A percentile compares a stretch with the other conserved stretches of the same genome.
Evolutionary conservation across 768 basidiomycete genomes (phyloP).

Genomic region (Rhizopogon roseolus): DNA sequence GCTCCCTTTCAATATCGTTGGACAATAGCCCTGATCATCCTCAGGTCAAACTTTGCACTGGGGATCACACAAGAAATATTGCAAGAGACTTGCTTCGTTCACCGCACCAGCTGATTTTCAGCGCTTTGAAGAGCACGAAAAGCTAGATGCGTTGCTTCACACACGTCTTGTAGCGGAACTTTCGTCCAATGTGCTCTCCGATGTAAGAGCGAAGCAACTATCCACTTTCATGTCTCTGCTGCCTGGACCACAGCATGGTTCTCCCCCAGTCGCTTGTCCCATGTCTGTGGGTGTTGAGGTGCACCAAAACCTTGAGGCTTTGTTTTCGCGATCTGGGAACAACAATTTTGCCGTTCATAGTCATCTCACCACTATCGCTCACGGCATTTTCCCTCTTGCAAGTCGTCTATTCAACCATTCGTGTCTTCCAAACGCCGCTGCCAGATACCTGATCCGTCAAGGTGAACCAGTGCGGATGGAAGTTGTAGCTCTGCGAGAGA

Average conservation of each 20-base stretch:
- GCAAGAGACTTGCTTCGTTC: constrained; percentile 51
- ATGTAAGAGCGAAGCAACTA: constrained; percentile 22
- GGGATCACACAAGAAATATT: constrained; percentile 64
- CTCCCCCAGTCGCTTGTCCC: constrained; percentile 29
- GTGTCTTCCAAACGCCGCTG: constrained; percentile 67
- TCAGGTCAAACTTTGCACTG: constrained; percentile 70
- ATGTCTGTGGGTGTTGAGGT: constrained; percentile 21
- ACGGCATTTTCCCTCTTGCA: constrained; percentile 73
- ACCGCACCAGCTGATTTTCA: constrained; percentile 42
- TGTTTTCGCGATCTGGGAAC: constrained; percentile 67
- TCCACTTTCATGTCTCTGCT: constrained; percentile 40
- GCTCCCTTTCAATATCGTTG: constrained; percentile 3
- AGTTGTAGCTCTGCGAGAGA: constrained; percentile 56
- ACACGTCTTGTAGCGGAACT: constrained; percentile 53
- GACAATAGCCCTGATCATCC: constrained; percentile 5
- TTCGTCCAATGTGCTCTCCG: constrained; percentile 9
- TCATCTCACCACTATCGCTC: constrained; percentile 62
- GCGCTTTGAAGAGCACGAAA: constrained; percentile 46
- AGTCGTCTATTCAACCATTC: constrained; percentile 85
- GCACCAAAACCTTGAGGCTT: constrained; percentile 12
- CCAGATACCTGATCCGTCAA: constrained; percentile 47
- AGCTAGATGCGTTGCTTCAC: constrained; percentile 58
- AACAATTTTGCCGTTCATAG: constrained; percentile 81
- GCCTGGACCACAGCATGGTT: constrained; percentile 30
- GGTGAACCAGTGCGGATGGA: constrained; percentile 49